Evolutionary conservation across 176 grass and related monocot genomes (phyloP).

Genomic region (Avena atlantica): DNA sequence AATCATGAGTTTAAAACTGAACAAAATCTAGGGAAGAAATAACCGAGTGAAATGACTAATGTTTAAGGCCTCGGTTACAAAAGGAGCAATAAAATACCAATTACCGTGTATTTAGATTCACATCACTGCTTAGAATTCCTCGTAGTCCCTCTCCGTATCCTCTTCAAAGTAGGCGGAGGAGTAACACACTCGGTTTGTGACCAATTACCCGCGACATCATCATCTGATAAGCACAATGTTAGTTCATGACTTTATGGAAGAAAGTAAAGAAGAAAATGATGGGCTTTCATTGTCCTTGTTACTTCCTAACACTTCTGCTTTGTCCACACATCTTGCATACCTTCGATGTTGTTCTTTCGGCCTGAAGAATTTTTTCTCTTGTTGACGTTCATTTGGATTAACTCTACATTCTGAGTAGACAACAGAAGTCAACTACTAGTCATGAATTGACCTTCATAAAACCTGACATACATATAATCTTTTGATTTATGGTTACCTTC

Average conservation of each 20-base stretch:
- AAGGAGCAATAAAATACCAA: neutral
- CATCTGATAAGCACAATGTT: conserved; percentile 39
- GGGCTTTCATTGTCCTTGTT: neutral
- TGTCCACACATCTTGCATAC: conserved; percentile 9
- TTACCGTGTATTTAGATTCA: conserved; percentile 27
- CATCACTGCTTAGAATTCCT: conserved; percentile 37
- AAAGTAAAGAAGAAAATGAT: neutral
- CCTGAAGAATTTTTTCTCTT: conserved; percentile 29
- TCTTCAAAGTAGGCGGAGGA: conserved; percentile 32
- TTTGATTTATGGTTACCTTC: conserved; percentile 45
- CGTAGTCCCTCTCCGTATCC: conserved; percentile 47
- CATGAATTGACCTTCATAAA: conserved; percentile 4
- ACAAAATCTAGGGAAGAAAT: neutral
- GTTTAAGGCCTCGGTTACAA: neutral
- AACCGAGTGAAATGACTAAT: neutral
- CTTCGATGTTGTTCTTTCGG: conserved; percentile 15
- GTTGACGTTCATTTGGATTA: neutral
- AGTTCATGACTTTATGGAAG: conserved; percentile 40
- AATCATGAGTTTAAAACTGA: neutral
- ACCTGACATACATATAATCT: neutral
- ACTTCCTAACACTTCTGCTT: neutral
- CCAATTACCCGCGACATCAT: conserved; percentile 33
- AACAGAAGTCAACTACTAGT: neutral
- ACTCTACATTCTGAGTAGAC: conserved; percentile 26
- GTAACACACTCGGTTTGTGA: conserved; percentile 37